These are phyloP conservation scores for Apostasia shenzhenica DNA, from an alignment of 106 monocot species.

Conservation along the genomic window DNA sequence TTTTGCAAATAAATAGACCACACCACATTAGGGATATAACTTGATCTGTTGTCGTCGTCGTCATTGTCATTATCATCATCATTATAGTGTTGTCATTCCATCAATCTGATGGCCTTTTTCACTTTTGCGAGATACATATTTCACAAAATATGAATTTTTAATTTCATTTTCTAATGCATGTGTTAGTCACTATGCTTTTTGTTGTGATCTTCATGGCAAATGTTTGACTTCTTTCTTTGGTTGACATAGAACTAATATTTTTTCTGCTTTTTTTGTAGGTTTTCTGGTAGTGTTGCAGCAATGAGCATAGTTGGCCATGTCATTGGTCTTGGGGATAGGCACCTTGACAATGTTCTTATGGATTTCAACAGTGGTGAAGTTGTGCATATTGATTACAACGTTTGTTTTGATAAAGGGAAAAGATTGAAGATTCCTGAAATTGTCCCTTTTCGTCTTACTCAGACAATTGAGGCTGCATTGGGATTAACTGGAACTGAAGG, in stretches of 20 bases:
- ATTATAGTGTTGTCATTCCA: not conserved
- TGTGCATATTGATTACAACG: constrained; percentile 98
- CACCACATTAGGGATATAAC: not conserved
- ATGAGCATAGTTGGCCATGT: constrained; percentile 98
- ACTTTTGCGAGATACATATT: too few species aligned
- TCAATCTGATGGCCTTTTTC: too few species aligned
- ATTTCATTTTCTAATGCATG: too few species aligned
- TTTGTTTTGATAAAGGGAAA: constrained; percentile 94
- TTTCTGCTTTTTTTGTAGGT: constrained; percentile 41
- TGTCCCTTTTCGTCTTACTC: constrained; percentile 97
- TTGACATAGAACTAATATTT: too few species aligned
- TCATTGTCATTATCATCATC: not conserved
- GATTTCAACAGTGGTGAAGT: constrained; percentile 80
- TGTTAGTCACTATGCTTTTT: too few species aligned
- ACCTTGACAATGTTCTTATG: constrained; percentile 97
- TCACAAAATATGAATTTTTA: too few species aligned
- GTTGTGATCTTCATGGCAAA: too few species aligned
- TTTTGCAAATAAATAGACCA: not conserved
- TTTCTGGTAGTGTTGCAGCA: constrained; percentile 79
- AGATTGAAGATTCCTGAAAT: constrained; percentile 96
- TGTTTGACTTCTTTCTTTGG: too few species aligned
- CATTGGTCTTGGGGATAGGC: constrained; percentile 92
- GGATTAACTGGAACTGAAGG: constrained; percentile 92
- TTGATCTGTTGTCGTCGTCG: not conserved
- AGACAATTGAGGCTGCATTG: constrained; percentile 88